Conservation (phyloP, 106 monocot species). For the Acorus gramineus region DNA sequence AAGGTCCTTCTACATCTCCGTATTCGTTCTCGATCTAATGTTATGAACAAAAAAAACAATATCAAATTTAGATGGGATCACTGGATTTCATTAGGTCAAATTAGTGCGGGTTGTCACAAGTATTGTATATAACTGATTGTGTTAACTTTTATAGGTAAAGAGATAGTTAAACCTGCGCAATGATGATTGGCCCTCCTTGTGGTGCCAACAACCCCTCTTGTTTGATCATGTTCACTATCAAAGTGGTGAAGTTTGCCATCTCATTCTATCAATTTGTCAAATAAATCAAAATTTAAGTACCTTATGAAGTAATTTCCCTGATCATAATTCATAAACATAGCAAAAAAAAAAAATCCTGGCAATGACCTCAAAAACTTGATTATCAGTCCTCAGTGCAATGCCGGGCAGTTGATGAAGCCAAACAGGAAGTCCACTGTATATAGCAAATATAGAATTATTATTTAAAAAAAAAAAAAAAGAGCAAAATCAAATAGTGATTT, state of each 20-base stretch:
- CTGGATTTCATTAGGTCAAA: no score
- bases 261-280: background rate
- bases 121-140: no score
- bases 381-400: slow-evolving; percentile 37
- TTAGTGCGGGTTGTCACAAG: no score
- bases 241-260: slow-evolving; percentile 14
- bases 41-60: no score
- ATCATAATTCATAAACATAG: background rate
- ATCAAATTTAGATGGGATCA: no score
- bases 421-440: slow-evolving; percentile 28
- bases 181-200: slow-evolving; percentile 13
- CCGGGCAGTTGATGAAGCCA: slow-evolving; percentile 37
- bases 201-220: slow-evolving; percentile 25
- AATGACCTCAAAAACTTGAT: slow-evolving; percentile 26
- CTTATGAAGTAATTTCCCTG: background rate
- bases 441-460: background rate
- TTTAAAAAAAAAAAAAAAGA: background rate
- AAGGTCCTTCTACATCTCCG: slow-evolving; percentile 4
- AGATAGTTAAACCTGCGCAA: slow-evolving; percentile 8
- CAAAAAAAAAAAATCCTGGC: background rate
- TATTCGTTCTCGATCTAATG: slow-evolving; percentile 2
- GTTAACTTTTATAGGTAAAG: no score
- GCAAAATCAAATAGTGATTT: no score
- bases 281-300: background rate
- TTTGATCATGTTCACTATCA: slow-evolving; percentile 43